Evolutionary conservation across 345 rosid species (phyloP), one percentile per base, ranked within the genome.

Genomic region (Salix viminalis): DNA sequence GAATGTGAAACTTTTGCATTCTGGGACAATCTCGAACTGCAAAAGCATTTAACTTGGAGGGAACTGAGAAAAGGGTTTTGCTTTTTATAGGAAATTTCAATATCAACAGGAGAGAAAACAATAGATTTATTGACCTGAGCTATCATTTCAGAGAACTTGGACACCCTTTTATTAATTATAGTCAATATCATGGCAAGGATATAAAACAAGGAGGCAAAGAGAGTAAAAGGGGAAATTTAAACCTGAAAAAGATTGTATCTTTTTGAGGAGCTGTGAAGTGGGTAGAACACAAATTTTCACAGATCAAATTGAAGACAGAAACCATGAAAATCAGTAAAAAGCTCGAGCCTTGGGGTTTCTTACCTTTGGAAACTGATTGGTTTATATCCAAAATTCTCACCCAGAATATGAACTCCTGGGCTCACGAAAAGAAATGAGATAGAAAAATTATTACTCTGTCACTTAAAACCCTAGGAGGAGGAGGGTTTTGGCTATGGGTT

Each of bases 141-240:
- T 76, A 86, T 82, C 91, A 87, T 87, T 69, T 71, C 28, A 74
- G 80, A 67, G 12, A 70, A 75, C 61, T 66, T 77, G 58, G 46
- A 67, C 37, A 80, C 77, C 71, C 69, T 83, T 69, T 64, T 83
- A 18, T 64, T 67, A 78, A 72, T 34, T 79, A 81, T 80, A 65
- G 67, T 39, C 8, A 72, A 50, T 86, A 85, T 24, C 94, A 89
- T 89, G 34, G 79, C 79, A 65, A 75, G 67, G 78, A 77, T 23
- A 75, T 13, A 32, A 48, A 67, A 44, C 12, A 71, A 16, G 52
- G 44, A 62, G 46, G 12, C 0, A 71, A 16, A 68, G 44, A 50
- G 46, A 14, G 0, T 7, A 21, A 74, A 61, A 2, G 14, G 37
- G 5, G 18, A 46, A 12, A 2, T 16, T 23, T 15, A 15, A 41